Evolutionary conservation across 1,139 yeast species (phyloP).

Genomic region (Pichia sp.): DNA sequence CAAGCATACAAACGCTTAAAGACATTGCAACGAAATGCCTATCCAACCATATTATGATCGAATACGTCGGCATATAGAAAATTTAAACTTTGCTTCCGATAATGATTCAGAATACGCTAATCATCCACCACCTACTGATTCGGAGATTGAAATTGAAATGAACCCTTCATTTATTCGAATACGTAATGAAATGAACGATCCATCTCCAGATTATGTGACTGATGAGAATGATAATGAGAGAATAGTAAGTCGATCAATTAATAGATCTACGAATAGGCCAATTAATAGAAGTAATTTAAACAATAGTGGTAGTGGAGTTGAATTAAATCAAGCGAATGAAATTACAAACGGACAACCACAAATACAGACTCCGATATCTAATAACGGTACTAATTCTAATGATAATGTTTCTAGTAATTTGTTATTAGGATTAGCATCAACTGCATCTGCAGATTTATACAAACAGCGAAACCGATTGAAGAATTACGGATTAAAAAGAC

Average conservation of each 20-base stretch:
- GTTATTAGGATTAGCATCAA: constrained; percentile 25
- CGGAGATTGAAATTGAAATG: constrained; percentile 21
- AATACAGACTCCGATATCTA: too few species aligned
- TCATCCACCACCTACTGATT: constrained; percentile 32
- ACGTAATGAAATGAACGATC: not conserved
- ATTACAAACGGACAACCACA: too few species aligned
- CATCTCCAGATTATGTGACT: constrained; percentile 1
- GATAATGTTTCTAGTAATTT: constrained; percentile 3
- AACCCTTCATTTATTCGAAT: not conserved
- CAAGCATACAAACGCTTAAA: too few species aligned
- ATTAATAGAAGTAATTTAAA: not conserved
- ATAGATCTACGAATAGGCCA: not conserved
- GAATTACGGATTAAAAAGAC: constrained; percentile 54
- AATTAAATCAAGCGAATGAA: too few species aligned
- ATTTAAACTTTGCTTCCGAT: constrained; percentile 14
- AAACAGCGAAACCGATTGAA: constrained; percentile 37
- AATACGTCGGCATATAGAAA: constrained; percentile 9
- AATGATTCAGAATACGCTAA: constrained; percentile 27
- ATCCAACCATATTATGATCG: not conserved
- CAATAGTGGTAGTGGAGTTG: not conserved
- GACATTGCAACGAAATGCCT: too few species aligned
- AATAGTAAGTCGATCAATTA: not conserved
- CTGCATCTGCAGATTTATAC: constrained; percentile 26
- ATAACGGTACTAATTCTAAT: not conserved
- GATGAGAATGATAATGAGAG: not conserved